Evolutionary conservation across 2,329 filamentous ascomycete species (phyloP).

Genomic region (Davidsoniella eucalypti): DNA sequence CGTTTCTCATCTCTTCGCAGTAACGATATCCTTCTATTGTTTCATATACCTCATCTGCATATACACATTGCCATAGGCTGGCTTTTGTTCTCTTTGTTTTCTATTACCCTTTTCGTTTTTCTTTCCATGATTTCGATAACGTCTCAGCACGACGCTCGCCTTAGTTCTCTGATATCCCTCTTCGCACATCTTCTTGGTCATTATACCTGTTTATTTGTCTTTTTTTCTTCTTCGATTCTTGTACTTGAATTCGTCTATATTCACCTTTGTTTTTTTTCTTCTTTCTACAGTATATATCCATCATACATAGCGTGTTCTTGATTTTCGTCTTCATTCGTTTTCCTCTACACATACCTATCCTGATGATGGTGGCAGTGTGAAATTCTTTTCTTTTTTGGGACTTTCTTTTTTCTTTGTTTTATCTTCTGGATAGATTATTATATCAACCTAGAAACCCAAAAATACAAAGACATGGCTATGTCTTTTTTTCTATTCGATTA

Average conservation of each 20-base stretch:
- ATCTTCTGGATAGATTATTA: no score
- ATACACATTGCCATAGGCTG: background rate
- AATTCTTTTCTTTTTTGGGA: background rate
- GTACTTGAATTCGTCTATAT: background rate
- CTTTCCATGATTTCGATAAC: conserved; percentile 1
- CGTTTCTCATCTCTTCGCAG: background rate
- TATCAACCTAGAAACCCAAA: no score
- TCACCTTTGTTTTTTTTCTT: no score
- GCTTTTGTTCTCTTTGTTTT: conserved; percentile 3
- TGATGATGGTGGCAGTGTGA: background rate
- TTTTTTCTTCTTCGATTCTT: conserved; percentile 1
- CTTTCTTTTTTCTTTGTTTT: no score
- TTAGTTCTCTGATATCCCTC: conserved; percentile 3
- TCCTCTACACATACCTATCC: background rate
- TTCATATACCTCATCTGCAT: background rate
- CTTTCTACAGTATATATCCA: background rate
- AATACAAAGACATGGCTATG: no score
- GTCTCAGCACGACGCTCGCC: conserved; percentile 3
- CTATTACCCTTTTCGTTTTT: conserved; percentile 2
- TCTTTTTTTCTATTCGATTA: no score
- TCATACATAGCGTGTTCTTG: no score
- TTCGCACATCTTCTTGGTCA: conserved; percentile 8
- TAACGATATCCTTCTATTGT: conserved; percentile 1
- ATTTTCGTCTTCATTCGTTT: no score
- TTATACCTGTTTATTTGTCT: conserved; percentile 4